Evolutionary conservation across 2,329 filamentous ascomycete species (phyloP), one percentile per base, ranked within the genome.

Genomic region (Aureobasidium sp.): DNA sequence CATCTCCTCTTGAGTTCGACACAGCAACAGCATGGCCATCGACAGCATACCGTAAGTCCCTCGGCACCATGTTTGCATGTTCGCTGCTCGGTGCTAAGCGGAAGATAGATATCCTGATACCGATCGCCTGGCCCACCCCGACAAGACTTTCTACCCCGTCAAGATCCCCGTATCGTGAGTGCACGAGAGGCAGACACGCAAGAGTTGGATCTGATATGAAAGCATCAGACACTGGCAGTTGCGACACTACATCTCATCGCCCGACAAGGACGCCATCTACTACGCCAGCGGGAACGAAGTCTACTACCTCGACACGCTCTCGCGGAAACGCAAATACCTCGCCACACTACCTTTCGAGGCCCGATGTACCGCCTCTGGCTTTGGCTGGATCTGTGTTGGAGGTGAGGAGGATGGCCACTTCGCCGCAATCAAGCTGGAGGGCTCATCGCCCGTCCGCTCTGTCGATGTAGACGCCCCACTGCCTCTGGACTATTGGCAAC

Each of bases 371-470:
- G 88, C 90, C n/a, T 89, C 90, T 8, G 87, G 86, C 59, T 84
- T 89, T 69, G 91, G 91, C 58, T 97, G 90, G 88, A 82, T 97
- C 40, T 96, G 90, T 69, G 90, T 92, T 50, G 94, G 93, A 50
- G 93, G 93, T 44, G 81, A 82, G 63, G 88, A 96, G 69, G 85
- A 85, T 66, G 94, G 94, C 62, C 88, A 95, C 71, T 96, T 96
- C 71, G 87, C 89, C 33, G 86, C 91, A 61, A 88, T 96, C 69
- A 85, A 83, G 67, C 78, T 92, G 47, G 70, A 71, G 64, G 75
- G 68, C 14, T 64, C 70, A 68, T 74, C 75, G 66, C 69, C 72
- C 58, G 60, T 72, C 70, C 64, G 76, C 72, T 66, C 71, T 70
- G 68, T 77, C 57, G 81, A 84, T 65, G 79, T 85, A 27, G 84